Conservation (phyloP, 2,329 filamentous ascomycete genomes). For the Trichothecium roseum region DNA sequence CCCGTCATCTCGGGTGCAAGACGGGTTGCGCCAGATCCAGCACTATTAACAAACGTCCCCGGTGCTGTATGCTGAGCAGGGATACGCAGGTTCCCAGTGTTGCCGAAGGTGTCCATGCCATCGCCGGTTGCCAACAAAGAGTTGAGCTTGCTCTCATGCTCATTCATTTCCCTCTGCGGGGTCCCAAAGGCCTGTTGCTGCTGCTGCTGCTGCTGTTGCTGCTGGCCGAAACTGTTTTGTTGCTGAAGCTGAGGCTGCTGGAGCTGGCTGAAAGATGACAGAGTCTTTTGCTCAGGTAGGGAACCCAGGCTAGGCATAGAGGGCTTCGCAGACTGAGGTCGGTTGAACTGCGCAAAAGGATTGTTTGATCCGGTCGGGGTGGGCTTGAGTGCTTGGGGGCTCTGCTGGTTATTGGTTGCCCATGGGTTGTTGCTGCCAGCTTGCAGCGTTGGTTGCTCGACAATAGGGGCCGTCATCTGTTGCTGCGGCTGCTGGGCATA, state of each 20-base stretch:
- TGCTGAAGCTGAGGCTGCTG: constrained; percentile 31
- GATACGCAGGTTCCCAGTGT: constrained; percentile 91
- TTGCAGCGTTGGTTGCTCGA: constrained; percentile 53
- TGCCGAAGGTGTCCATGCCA: constrained; percentile 94
- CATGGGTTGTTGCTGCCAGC: constrained; percentile 92
- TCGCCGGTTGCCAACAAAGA: constrained; percentile 77
- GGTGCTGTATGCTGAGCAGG: constrained; percentile 94
- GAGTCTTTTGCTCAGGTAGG: constrained; percentile 75
- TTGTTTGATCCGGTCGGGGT: constrained; percentile 96
- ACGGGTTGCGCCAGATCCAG: constrained; percentile 66
- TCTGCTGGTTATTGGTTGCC: constrained; percentile 52
- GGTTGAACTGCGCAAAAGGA: constrained; percentile 75
- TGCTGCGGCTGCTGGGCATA: constrained; percentile 32
- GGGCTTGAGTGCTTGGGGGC: constrained; percentile 56
- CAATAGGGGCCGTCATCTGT: constrained; percentile 27
- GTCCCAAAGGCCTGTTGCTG: neutral
- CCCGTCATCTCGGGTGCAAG: constrained; percentile 63
- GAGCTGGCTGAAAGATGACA: constrained; percentile 47
- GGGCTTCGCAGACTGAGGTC: constrained; percentile 40
- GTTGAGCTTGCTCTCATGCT: constrained; percentile 70
- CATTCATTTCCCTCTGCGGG: constrained; percentile 45
- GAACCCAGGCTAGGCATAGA: constrained; percentile 62
- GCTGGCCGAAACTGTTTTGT: constrained; percentile 28
- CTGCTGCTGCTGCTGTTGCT: constrained; percentile 24
- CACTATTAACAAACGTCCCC: constrained; percentile 92